Conservation (phyloP, 805 yeast species). For the Teunomyces aglyptinius region DNA sequence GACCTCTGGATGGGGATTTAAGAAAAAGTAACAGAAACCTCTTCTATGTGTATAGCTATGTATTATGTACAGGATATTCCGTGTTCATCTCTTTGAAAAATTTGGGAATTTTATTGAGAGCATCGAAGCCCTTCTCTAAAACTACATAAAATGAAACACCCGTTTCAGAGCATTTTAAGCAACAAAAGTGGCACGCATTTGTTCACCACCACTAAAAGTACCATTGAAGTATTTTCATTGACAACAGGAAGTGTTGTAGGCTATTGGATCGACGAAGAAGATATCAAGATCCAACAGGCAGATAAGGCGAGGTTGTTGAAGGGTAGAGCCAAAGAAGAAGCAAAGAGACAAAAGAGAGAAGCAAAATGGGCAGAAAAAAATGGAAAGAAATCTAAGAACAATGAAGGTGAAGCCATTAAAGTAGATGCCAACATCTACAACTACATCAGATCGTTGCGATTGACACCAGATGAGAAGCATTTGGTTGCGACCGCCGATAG, state of each 20-base stretch:
- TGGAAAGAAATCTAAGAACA: constrained; percentile 31
- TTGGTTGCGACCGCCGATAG: constrained; percentile 75
- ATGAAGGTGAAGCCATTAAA: constrained; percentile 20
- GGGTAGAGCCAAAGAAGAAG: constrained; percentile 35
- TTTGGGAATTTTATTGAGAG: background rate
- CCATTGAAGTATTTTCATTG: constrained; percentile 51
- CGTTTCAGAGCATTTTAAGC: constrained; percentile 58
- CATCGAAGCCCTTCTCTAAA: constrained; percentile 2
- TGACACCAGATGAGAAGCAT: constrained; percentile 50
- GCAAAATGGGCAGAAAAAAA: constrained; percentile 16
- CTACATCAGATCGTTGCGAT: constrained; percentile 60
- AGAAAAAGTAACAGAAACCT: constrained; percentile 9
- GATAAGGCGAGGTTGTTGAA: constrained; percentile 4
- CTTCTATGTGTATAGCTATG: background rate
- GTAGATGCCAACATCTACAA: constrained; percentile 55
- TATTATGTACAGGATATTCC: background rate
- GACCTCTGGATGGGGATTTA: constrained; percentile 16
- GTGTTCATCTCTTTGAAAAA: constrained; percentile 1
- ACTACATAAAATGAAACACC: constrained; percentile 54
- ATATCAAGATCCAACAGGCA: constrained; percentile 22
- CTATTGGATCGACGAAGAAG: constrained; percentile 61
- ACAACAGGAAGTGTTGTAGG: constrained; percentile 46
- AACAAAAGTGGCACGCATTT: constrained; percentile 46
- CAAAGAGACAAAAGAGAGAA: constrained; percentile 25
- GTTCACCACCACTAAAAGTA: constrained; percentile 58